Evolutionary conservation across 768 basidiomycete genomes (phyloP), one percentile per base, ranked within the genome.

Genomic region (Tubosaeta brunneosetosa): DNA sequence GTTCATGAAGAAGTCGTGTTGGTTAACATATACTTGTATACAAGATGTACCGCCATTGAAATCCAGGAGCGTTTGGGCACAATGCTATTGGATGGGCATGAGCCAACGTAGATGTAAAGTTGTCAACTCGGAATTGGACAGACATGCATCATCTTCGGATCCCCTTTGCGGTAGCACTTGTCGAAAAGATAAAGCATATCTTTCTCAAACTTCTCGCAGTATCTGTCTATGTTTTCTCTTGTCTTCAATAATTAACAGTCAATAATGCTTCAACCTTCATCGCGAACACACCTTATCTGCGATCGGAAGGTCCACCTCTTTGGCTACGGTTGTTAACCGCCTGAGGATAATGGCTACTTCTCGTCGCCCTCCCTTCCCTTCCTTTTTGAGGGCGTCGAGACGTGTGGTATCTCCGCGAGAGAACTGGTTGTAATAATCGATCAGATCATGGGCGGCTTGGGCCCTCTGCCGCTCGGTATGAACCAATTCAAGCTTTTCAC

Each of bases 1-100:
- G 66, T 94, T 94, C 67, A 98, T 97, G 77, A 99, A 99, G 76
- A 99, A 99, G 67, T 98, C 97, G 61, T 99, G 97, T 66, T 99
- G 97, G 63, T 98, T 99, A 50, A 99, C 97, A 62, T 98, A 99
- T 12, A 98, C 91, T 70, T 97, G 94, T 6, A 99, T 89, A 64
- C 97, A 98, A 1, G 94, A 95, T 41, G 89, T 77, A 9, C 97
- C 97, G 6, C 97, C 97, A 58, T 99, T 99, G 74, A 99, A 99
- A 68, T 98, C 97, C 16, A 97, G 80, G 6, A 99, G 75, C 3
- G 92, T 95, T 73, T 94, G 91, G 0, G 97, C 95, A 64, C 95
- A 98, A 65, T 98, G 97, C 95, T 99, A 62, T 38, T n/a, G 29
- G 22, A 4, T 50, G 51, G 33, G 38, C 44, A 53, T 61, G 33